Conservation (phyloP, 768 basidiomycete genomes). For the Trametes meyenii region DNA sequence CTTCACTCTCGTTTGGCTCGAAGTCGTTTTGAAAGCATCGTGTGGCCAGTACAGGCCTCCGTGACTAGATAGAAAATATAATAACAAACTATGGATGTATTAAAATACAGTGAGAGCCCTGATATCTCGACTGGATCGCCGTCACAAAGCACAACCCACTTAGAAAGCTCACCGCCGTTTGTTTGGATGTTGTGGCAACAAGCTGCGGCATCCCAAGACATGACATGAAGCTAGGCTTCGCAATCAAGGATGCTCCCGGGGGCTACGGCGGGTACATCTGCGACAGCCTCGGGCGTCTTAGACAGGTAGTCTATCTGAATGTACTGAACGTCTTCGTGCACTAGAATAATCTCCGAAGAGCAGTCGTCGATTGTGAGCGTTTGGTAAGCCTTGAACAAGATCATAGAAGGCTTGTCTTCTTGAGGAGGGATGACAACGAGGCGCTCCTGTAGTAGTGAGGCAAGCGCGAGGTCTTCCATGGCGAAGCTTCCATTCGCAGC, state of each 20-base stretch:
- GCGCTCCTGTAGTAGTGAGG: background rate
- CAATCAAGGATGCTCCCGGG: background rate
- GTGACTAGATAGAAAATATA: too few species aligned
- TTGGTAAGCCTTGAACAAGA: background rate
- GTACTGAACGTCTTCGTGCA: background rate
- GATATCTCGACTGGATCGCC: too few species aligned
- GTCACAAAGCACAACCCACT: too few species aligned
- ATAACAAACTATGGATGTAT: too few species aligned
- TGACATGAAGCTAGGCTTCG: background rate
- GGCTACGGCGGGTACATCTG: background rate
- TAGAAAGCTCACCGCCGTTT: too few species aligned
- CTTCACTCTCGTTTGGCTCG: background rate
- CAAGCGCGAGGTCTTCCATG: background rate
- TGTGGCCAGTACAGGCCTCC: too few species aligned
- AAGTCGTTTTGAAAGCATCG: background rate
- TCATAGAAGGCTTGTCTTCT: background rate
- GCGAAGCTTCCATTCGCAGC: background rate
- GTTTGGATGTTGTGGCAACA: too few species aligned
- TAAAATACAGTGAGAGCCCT: too few species aligned
- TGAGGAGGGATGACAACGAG: background rate
- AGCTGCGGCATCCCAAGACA: background rate
- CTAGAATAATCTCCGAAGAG: background rate
- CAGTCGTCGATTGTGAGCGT: background rate
- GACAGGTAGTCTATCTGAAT: background rate
- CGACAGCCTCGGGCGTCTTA: background rate